Base-by-base conservation (phyloP, 208 protist species). In the Wallacemonas rigidus region DNA sequence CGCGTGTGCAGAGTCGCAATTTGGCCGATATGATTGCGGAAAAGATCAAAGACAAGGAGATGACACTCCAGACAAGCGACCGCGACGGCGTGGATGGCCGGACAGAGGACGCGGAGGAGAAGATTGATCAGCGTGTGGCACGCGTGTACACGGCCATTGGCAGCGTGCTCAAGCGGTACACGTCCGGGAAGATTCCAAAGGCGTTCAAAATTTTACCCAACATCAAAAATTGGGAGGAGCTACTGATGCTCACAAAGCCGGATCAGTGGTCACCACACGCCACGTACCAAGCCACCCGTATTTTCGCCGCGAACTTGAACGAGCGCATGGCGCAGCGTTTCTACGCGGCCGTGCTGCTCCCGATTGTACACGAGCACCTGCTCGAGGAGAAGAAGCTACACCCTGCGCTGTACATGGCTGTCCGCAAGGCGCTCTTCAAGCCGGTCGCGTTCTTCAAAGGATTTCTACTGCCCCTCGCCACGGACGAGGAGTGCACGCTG, bases 371-470 rank as follows among this genome's bases (percentile, higher is more conserved):
- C 71, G 80, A 92, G 58, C 85, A 79, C 54, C 82, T 94, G 62
- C 54, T 85, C 9, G 77, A 89, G 72, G 91, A 95, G 57, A 86
- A 89, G 63, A 95, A 95, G 73, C 96, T 99, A 64, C 99, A 99
- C 90, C 98, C 96, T 36, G 98, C 99, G 62, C 78, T 99, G 17
- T 99, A 99, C 88, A 92, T 97, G 88, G 93, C 98, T 3, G 86
- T 99, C 40, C 95, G 96, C 64, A 99, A 99, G 86, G 90, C 98
- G 7, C 83, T 99, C 14, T 99, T 98, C 83, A 99, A 99, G 88
- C 98, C 99, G 5, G 88, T 95, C 5, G 98, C 99, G 17, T 99
- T 99, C 80, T 99, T 98, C 87, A 99, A 99, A 72, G 99, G 98
- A 7, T 97, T 99, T 61, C 74, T 99, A 39, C 85, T 99, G 12